Percentiles rank a stretch among this genome's conserved stretches.
Evolutionary conservation across 1,284 basidiomycete genomes (phyloP).

Genomic region (Cutaneotrichosporon sp.): DNA sequence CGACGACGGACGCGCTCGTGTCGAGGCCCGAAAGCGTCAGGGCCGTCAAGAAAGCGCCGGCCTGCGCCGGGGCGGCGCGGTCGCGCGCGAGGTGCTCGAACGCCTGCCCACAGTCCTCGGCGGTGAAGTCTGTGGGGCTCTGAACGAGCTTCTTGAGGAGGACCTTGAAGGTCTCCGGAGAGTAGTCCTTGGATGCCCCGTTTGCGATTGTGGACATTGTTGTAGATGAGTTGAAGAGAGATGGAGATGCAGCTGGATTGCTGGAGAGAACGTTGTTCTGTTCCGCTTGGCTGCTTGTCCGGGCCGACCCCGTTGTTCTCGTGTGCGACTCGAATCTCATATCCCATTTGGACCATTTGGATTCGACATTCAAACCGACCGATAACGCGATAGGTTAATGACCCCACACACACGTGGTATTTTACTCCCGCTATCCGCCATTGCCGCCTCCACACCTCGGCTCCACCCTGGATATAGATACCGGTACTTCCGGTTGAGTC

Average conservation of each 20-base stretch:
- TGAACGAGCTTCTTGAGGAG: constrained; percentile 74
- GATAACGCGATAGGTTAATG: constrained; percentile 9
- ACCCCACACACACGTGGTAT: background rate
- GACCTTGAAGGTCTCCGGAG: constrained; percentile 69
- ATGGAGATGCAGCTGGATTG: too few relatives aligned
- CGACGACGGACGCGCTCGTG: constrained; percentile 69
- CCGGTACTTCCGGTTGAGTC: background rate
- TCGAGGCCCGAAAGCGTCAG: constrained; percentile 76
- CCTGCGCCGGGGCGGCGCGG: constrained; percentile 55
- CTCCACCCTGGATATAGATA: background rate
- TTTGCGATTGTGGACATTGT: constrained; percentile 11
- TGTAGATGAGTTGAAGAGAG: background rate
- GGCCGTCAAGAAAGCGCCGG: constrained; percentile 81
- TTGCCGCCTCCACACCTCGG: background rate
- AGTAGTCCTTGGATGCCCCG: constrained; percentile 27
- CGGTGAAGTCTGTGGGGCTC: constrained; percentile 70
- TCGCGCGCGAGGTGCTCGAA: constrained; percentile 67
- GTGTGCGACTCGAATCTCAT: background rate
- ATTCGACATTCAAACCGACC: too few relatives aligned
- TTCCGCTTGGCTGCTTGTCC: background rate
- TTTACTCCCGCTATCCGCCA: constrained; percentile 2
- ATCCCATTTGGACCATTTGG: background rate
- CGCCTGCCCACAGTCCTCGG: constrained; percentile 68
- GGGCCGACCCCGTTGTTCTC: background rate
- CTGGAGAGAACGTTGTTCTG: too few relatives aligned